Evolutionary conservation across 2,329 filamentous ascomycete genomes (phyloP).

Genomic region (Alternaria triticimaculans): DNA sequence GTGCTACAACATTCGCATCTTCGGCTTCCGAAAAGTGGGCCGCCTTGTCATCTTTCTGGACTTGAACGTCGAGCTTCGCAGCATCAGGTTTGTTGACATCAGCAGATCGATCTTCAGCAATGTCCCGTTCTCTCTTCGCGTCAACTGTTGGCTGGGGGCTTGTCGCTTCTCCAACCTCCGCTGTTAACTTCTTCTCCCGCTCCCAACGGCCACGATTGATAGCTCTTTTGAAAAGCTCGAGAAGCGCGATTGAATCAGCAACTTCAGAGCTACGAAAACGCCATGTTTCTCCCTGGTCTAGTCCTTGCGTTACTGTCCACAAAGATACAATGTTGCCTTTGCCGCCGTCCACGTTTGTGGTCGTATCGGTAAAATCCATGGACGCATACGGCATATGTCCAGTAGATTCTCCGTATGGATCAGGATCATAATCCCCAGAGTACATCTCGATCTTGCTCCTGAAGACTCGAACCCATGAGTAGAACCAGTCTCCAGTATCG

Average conservation of each 20-base stretch:
- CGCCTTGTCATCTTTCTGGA: not conserved
- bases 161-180: no score
- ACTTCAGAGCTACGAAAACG: conserved; percentile 3
- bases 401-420: not conserved
- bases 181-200: not conserved
- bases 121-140: not conserved
- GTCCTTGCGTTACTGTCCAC: not conserved
- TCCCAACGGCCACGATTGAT: not conserved
- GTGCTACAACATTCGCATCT: not conserved
- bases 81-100: not conserved
- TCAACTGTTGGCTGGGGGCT: no score
- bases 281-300: not conserved
- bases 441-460: not conserved
- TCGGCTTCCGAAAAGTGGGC: not conserved
- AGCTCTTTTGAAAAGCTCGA: conserved; percentile 7
- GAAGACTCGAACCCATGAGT: not conserved
- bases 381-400: not conserved
- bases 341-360: not conserved
- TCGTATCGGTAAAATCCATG: accelerated
- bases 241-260: conserved; percentile 4
- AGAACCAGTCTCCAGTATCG: not conserved
- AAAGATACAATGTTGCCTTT: not conserved
- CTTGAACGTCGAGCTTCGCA: not conserved
- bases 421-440: no score
- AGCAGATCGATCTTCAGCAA: not conserved